A percentile compares a stretch with the other conserved stretches of the same genome.
phyloP scores from a whole-genome alignment of 1,139 yeast species.

The Suzukiozyma palmioleophila region DNA sequence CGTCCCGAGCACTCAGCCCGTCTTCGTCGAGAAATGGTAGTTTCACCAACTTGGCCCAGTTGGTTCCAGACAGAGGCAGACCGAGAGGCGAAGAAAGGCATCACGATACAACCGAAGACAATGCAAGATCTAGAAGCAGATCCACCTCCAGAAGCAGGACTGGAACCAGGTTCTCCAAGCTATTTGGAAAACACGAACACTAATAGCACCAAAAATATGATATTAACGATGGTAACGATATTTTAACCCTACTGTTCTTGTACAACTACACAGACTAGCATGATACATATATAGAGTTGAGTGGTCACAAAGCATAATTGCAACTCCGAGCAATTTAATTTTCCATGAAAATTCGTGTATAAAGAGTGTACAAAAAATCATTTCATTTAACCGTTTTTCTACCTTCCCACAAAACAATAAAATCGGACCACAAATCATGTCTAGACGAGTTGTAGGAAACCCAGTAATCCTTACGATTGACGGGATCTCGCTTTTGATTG shows the following conservation, averaged over 20 bases:
- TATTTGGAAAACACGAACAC: constrained; percentile 12
- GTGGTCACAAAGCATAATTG: too few relatives aligned
- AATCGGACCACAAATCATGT: constrained; percentile 3
- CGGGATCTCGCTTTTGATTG: constrained; percentile 24
- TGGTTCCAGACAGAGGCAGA: constrained; percentile 11
- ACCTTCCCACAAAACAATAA: too few relatives aligned
- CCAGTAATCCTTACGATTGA: constrained; percentile 21
- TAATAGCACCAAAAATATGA: too few relatives aligned
- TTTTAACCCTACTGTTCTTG: too few relatives aligned
- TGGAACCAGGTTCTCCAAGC: constrained; percentile 14
- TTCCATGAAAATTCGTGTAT: too few relatives aligned
- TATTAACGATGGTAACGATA: too few relatives aligned
- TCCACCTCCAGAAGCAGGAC: constrained; percentile 14
- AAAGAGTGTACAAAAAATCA: too few relatives aligned
- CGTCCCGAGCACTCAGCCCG: constrained; percentile 14
- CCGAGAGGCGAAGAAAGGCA: constrained; percentile 3
- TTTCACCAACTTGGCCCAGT: constrained; percentile 11
- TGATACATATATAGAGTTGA: too few relatives aligned
- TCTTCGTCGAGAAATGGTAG: constrained; percentile 13
- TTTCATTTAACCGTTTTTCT: too few relatives aligned
- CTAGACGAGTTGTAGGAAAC: constrained; percentile 29
- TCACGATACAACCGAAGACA: constrained; percentile 10
- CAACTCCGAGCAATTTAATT: too few relatives aligned
- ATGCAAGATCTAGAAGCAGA: constrained; percentile 8
- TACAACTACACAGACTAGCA: too few relatives aligned